Conservation (phyloP, 331 rosid species). For the Arachis monticola region DNA sequence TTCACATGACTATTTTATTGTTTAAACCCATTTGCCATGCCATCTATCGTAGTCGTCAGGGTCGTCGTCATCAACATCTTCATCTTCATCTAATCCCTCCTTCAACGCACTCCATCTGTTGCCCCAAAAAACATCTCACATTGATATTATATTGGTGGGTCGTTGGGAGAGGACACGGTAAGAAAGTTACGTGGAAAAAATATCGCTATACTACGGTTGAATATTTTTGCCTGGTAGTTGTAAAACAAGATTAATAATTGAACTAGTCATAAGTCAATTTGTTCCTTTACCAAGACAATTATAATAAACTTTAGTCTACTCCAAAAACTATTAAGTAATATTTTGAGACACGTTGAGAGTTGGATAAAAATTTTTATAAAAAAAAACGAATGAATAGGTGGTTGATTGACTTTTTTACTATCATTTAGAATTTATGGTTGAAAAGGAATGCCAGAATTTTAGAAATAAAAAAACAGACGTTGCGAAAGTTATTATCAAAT, state of each 20-base stretch:
- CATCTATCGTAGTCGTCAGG: too few relatives aligned
- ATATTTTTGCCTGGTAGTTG: not conserved
- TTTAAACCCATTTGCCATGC: slow-evolving; percentile 14
- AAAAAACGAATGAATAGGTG: too few relatives aligned
- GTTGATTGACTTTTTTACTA: too few relatives aligned
- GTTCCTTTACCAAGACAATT: slow-evolving; percentile 25
- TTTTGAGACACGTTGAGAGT: too few relatives aligned
- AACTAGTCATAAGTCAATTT: slow-evolving; percentile 30
- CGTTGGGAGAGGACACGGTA: slow-evolving; percentile 20
- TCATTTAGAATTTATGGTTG: too few relatives aligned
- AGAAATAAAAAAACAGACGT: too few relatives aligned
- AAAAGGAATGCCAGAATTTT: too few relatives aligned
- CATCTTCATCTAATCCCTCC: slow-evolving; percentile 16
- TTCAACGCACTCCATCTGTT: slow-evolving; percentile 41
- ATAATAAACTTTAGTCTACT: too few relatives aligned
- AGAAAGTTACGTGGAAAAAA: slow-evolving; percentile 34
- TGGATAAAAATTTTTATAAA: too few relatives aligned
- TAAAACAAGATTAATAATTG: slow-evolving; percentile 28
- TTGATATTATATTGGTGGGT: slow-evolving; percentile 19
- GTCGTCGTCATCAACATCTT: slow-evolving; percentile 46
- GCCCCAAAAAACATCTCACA: slow-evolving; percentile 29
- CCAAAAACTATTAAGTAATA: too few relatives aligned
- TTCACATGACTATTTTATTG: slow-evolving; percentile 51
- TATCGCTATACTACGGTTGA: not conserved
- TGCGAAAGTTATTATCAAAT: too few relatives aligned